A percentile compares a stretch with the other conserved stretches of the same genome.
Evolutionary conservation across 148 eudicot genomes (phyloP).

Genomic region (Rhododendron williamsianum): DNA sequence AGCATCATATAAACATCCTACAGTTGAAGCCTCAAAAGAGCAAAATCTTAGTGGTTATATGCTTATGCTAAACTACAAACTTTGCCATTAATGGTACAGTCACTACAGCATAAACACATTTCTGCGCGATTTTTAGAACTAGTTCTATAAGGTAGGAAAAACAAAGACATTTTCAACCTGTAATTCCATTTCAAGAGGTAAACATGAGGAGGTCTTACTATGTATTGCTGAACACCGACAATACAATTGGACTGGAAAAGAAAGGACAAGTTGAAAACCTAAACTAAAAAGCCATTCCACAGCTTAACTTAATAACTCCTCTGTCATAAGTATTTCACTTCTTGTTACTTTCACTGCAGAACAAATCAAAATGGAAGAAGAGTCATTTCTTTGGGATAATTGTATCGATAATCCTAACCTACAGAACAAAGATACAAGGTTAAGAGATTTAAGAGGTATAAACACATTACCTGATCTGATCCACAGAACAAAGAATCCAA

Average conservation of each 20-base stretch:
- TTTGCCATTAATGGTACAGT: neutral
- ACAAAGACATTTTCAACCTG: neutral
- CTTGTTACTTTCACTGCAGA: too few relatives aligned
- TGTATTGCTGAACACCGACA: neutral
- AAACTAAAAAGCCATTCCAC: neutral
- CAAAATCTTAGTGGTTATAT: neutral
- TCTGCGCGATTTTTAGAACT: neutral
- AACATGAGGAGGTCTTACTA: neutral
- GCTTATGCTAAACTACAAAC: neutral
- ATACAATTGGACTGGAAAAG: neutral
- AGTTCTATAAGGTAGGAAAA: neutral
- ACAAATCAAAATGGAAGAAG: neutral
- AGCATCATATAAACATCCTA: neutral
- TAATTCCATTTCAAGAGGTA: neutral
- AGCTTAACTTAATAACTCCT: neutral
- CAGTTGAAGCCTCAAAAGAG: neutral
- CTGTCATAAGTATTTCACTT: neutral
- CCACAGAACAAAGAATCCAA: constrained; percentile 18
- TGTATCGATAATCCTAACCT: too few relatives aligned
- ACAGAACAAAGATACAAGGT: neutral
- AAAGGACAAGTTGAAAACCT: neutral
- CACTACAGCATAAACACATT: neutral
- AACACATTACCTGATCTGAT: constrained; percentile 27
- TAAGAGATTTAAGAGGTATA: neutral
- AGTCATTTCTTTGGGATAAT: neutral